A percentile compares a stretch with the other conserved stretches of the same genome.
Conservation (phyloP, 2,329 filamentous ascomycete species). For the Clarireedia paspali region DNA sequence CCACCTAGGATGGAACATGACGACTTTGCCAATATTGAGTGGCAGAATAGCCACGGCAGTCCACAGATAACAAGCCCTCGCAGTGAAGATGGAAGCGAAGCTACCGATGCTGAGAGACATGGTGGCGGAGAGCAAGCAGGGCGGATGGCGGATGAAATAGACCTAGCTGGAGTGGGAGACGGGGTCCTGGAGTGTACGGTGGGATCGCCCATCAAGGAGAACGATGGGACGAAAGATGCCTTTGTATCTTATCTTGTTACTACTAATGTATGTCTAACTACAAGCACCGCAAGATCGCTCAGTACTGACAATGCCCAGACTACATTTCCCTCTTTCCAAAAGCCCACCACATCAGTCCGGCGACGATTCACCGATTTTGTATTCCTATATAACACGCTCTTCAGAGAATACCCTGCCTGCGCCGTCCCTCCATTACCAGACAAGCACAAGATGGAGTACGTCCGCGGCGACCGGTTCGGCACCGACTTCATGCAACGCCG, state of each 20-base stretch:
- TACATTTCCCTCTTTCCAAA: conserved; percentile 89
- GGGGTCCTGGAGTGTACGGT: conserved; percentile 81
- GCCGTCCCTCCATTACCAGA: conserved; percentile 92
- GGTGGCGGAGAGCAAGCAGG: conserved; percentile 25
- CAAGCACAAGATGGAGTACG: conserved; percentile 99
- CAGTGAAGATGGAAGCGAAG: conserved; percentile 29
- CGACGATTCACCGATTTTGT: conserved; percentile 97
- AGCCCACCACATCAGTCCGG: conserved; percentile 68
- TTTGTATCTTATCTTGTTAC: conserved; percentile 95
- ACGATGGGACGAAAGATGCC: conserved; percentile 90
- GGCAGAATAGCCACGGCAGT: conserved; percentile 52
- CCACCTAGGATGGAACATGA: conserved; percentile 36
- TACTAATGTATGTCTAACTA: conserved; percentile 58
- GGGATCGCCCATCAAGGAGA: conserved; percentile 81
- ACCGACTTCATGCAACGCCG: conserved; percentile 84
- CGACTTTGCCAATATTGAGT: conserved; percentile 76
- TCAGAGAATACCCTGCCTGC: conserved; percentile 79
- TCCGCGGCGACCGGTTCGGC: conserved; percentile 91
- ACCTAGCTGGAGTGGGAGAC: conserved; percentile 56
- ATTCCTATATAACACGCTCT: conserved; percentile 88
- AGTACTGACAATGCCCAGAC: conserved; percentile 49
- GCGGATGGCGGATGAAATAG: conserved; percentile 33
- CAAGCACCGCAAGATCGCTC: conserved; percentile 1
- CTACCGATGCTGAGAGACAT: conserved; percentile 1
- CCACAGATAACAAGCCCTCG: conserved; percentile 35